phyloP scores from a whole-genome alignment of 768 basidiomycete species.

The Naganishia onofrii region DNA sequence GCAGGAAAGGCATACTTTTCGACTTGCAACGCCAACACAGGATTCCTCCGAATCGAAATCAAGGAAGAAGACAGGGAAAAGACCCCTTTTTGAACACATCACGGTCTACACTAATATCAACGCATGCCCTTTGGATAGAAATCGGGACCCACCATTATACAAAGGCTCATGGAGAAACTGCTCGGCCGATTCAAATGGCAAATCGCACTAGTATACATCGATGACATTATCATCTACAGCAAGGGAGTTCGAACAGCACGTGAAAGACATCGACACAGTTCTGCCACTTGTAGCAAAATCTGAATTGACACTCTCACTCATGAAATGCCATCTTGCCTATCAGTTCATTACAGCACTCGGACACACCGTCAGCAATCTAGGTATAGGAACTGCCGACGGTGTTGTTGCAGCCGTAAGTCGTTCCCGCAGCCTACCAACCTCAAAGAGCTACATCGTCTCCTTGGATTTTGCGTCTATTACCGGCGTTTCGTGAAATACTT shows the following conservation, averaged over 20 bases:
- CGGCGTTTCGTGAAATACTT: slow-evolving; percentile 13
- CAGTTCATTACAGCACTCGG: slow-evolving; percentile 24
- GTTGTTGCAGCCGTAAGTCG: not conserved
- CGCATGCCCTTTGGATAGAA: slow-evolving; percentile 21
- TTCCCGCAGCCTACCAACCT: slow-evolving; percentile 12
- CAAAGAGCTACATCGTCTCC: slow-evolving; percentile 5
- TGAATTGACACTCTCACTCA: slow-evolving; percentile 19
- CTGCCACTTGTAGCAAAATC: slow-evolving; percentile 24
- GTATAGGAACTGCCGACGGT: slow-evolving; percentile 16
- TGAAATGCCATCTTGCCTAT: slow-evolving; percentile 23
- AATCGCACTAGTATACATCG: slow-evolving; percentile 23
- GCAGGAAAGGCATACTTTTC: too few species aligned
- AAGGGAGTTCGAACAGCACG: slow-evolving; percentile 22
- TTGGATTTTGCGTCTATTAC: slow-evolving; percentile 17
- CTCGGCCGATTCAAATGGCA: slow-evolving; percentile 25
- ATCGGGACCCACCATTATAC: slow-evolving; percentile 18
- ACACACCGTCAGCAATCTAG: slow-evolving; percentile 25
- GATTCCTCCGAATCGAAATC: slow-evolving; percentile 25
- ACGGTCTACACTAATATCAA: slow-evolving; percentile 9
- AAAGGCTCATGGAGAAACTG: slow-evolving; percentile 26
- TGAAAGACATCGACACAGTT: slow-evolving; percentile 42
- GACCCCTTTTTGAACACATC: too few species aligned
- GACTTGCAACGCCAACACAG: too few species aligned
- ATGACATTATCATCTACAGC: slow-evolving; percentile 27
- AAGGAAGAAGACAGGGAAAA: slow-evolving; percentile 6